Base-by-base conservation (phyloP, 352 stramenopile genomes). In the Peronospora farinosa region DNA sequence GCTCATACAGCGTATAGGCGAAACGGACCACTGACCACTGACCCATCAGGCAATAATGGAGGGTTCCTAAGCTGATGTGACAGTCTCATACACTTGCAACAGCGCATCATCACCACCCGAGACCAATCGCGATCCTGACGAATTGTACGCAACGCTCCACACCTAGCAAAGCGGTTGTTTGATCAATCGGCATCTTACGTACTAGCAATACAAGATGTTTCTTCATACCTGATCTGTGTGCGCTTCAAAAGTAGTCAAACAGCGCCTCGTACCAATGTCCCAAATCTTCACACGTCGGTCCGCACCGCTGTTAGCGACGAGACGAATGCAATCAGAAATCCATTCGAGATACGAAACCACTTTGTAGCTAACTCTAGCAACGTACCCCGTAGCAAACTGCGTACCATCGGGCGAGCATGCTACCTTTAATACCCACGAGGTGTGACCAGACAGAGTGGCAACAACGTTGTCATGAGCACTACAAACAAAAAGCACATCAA, bases 251-350 rank as follows among this genome's bases (percentile, higher is more conserved):
- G 78, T 96, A 17, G 88, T 85, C 31, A 96, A 67, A 45, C 84
- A 96, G 47, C 85, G 82, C 9, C 87, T 82, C 27, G 75, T 86
- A 31, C 83, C 85, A 36, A 96, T 69, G 38, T 96, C 87, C 87
- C 87, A 96, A 54, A 95, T 90, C 69, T 96, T 96, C n/a, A 96
- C 87, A 27, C 82, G 86, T 28, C 82, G 82, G 32, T 96, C 86
- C 10, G 79, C 80, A 43, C 83, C 83, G 56, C 83, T 93, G 36
- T 33, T 33, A 39, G 10, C 27, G 44, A 15, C 35, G 53, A 43
- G 39, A 25, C 44, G 36, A 33, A 59, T 31, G 10, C n/a, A 46
- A 36, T 23, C 5, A 38, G 30, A 6, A 8, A 59, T 32, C 36
- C 3, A 33, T 32, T 16, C 16, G 13, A 19, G 12, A 33, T 12